Percentiles rank a stretch among this genome's conserved stretches.
phyloP scores from a whole-genome alignment of 176 grass and related monocot species.

The Coix lacrymajobi region DNA sequence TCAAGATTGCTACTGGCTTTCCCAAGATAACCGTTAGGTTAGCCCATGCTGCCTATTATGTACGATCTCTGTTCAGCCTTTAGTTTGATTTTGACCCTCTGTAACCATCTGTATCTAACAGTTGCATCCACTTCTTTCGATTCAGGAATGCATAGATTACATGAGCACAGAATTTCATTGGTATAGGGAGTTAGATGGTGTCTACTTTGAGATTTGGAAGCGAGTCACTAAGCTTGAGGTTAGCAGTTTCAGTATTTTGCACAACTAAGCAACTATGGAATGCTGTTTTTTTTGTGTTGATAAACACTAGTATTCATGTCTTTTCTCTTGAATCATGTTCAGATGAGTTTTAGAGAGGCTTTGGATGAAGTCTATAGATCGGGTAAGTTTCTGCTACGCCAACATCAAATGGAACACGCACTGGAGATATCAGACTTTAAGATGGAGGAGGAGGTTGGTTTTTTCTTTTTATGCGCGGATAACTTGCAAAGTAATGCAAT shows the following conservation, averaged over 20 bases:
- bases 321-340: background rate
- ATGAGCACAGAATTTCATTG: background rate
- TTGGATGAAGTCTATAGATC: background rate
- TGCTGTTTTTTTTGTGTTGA: background rate
- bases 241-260: background rate
- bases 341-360: constrained; percentile 6
- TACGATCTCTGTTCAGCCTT: background rate
- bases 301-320: background rate
- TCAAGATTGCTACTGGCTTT: background rate
- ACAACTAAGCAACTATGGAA: background rate
- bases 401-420: background rate
- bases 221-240: background rate
- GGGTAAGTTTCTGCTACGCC: background rate
- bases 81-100: no score
- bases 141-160: background rate
- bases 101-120: no score
- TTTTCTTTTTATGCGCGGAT: background rate
- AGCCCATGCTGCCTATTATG: background rate
- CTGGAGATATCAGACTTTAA: background rate
- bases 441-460: background rate
- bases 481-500: background rate
- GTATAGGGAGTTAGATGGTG: background rate
- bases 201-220: constrained; percentile 3
- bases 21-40: background rate
- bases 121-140: no score